Evolutionary conservation across 1,139 yeast species (phyloP).

Genomic region (Kazachstania sp.): DNA sequence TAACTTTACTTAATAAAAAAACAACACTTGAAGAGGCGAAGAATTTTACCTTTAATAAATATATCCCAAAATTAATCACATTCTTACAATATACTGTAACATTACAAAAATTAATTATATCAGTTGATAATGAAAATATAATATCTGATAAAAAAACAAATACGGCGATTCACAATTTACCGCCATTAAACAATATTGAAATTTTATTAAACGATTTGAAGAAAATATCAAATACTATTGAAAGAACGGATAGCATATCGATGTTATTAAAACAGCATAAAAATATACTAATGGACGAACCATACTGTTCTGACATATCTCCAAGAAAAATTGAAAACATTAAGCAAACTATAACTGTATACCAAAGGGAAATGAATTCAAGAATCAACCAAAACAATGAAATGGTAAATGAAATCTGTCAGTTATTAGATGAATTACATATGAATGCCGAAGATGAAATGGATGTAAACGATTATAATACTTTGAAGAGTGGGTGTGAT

Average conservation of each 20-base stretch:
- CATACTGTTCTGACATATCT: constrained; percentile 23
- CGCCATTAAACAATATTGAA: constrained; percentile 14
- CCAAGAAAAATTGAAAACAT: constrained; percentile 14
- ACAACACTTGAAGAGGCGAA: constrained; percentile 29
- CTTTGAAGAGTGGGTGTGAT: background rate
- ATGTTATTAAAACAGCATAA: constrained; percentile 20
- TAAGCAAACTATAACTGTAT: constrained; percentile 7
- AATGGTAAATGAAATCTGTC: constrained; percentile 1
- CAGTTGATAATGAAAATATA: constrained; percentile 3
- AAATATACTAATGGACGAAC: constrained; percentile 18
- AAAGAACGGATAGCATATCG: background rate
- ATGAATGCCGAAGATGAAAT: constrained; percentile 7
- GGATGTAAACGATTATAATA: background rate
- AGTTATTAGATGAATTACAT: constrained; percentile 1
- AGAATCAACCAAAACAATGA: constrained; percentile 1
- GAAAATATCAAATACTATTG: constrained; percentile 1
- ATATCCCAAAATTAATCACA: constrained; percentile 24
- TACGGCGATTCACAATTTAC: constrained; percentile 7
- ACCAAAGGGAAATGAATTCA: constrained; percentile 15
- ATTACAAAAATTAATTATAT: constrained; percentile 15
- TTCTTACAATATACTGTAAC: constrained; percentile 19
- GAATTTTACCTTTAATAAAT: constrained; percentile 26
- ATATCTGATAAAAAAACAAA: background rate
- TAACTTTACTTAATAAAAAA: constrained; percentile 30
- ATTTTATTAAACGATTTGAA: constrained; percentile 6